Evolutionary conservation across 768 basidiomycete genomes (phyloP).

Genomic region (Leccinellum luteum): DNA sequence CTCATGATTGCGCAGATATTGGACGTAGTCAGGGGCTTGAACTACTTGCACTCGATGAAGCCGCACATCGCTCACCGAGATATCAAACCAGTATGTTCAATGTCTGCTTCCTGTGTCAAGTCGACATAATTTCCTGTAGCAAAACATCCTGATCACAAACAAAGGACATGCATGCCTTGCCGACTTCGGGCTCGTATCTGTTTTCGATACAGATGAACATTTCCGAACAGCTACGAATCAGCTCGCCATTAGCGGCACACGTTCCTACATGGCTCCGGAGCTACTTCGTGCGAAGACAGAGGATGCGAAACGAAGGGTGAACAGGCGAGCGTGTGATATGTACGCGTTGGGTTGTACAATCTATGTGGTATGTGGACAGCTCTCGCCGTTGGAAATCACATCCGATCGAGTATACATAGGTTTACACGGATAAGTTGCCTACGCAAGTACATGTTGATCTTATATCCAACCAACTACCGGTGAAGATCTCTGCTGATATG

Average conservation of each 20-base stretch:
- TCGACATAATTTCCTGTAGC: slow-evolving; percentile 28
- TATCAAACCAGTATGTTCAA: slow-evolving; percentile 29
- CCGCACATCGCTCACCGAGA: slow-evolving; percentile 36
- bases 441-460: neutral
- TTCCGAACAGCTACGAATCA: slow-evolving; percentile 10
- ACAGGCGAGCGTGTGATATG: slow-evolving; percentile 35
- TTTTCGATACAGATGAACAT: slow-evolving; percentile 16
- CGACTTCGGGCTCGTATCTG: slow-evolving; percentile 43
- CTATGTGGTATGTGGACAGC: slow-evolving; percentile 32
- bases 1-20: slow-evolving; percentile 31
- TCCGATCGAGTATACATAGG: slow-evolving; percentile 5
- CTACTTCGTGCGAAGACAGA: slow-evolving; percentile 2
- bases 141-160: slow-evolving; percentile 46
- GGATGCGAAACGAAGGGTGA: slow-evolving; percentile 13
- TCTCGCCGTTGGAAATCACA: neutral
- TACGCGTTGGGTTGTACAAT: slow-evolving; percentile 43
- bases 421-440: slow-evolving; percentile 9
- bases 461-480: slow-evolving; percentile 2
- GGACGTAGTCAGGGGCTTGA: slow-evolving; percentile 42
- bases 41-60: slow-evolving; percentile 41
- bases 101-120: neutral
- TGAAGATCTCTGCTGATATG: slow-evolving; percentile 20
- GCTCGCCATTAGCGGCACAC: slow-evolving; percentile 16
- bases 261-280: slow-evolving; percentile 27
- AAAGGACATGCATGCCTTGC: slow-evolving; percentile 44